These are phyloP conservation scores for Chenopodium berlandieri DNA, from an alignment of 148 eudicot genomes.

Conservation along the genomic window DNA sequence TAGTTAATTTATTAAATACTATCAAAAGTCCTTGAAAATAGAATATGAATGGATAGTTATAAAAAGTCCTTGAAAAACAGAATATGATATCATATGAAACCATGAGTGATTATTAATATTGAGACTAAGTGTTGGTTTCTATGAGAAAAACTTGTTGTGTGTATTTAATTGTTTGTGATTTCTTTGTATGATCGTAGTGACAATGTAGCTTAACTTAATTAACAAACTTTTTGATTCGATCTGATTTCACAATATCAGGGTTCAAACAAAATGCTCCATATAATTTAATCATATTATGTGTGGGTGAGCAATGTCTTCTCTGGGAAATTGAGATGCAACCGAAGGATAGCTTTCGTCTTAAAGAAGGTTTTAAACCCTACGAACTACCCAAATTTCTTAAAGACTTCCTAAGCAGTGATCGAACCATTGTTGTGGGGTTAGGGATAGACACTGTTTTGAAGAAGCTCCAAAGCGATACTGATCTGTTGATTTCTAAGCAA, in stretches of 20 bases:
- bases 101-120: no score
- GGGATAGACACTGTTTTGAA: neutral
- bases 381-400: neutral
- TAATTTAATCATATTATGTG: neutral
- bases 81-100: no score
- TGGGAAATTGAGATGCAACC: neutral
- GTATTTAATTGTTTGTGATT: no score
- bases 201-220: neutral
- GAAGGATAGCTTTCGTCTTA: neutral
- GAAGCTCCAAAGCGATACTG: slow-evolving; percentile 3
- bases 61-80: no score
- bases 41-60: no score
- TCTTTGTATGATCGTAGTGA: no score
- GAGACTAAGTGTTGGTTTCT: no score
- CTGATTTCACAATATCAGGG: neutral
- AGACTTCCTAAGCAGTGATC: neutral
- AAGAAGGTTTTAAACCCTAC: neutral
- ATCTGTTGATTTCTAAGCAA: neutral
- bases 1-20: no score
- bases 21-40: no score
- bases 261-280: neutral
- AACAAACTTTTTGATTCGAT: neutral
- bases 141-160: no score
- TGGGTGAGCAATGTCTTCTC: slow-evolving; percentile 1
- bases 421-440: neutral